Evolutionary conservation across 305 asterid genomes (phyloP), one percentile per base, ranked within the genome.

Genomic region (Solanum chacoense): DNA sequence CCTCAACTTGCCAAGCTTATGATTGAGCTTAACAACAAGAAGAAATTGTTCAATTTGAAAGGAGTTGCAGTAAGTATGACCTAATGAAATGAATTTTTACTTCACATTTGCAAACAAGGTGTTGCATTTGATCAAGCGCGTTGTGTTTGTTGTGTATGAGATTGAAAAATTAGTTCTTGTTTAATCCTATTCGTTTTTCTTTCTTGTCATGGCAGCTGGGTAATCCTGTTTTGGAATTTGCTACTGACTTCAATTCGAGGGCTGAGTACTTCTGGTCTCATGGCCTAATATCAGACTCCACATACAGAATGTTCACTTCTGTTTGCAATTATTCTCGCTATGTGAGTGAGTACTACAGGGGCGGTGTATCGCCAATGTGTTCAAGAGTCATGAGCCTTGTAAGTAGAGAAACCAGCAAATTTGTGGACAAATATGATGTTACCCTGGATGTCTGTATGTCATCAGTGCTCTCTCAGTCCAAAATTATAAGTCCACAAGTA

Each of bases 1-100:
- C 97, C 97, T 88, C 97, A 94, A 87, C 95, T 94, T 71, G 97
- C 96, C 65, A 78, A 94, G 83, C 93, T 94, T 90, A 92, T 94
- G 91, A 90, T 93, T 87, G 93, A 91, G 38, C 72, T 50, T 29
- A 83, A 83, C 72, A 31, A 29, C 11, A 90, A 89, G 90, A 94
- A 94, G 90, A 88, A 90, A 81, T 91, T 92, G 92, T 89, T 87
- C 67, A 93, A 94, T 90, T 90, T 94, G 85, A 93, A 92, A 90
- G 97, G 97, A 89, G 89, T 94, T 84, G 96, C 97, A 18, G 97
- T 94, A 85, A 93, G 96, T 90, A n/a, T 88, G 72, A 18, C 26
- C 5, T 5, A 29, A 29, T 83, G 38, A 29, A 18, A 45, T 83
- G 72, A 45, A 28, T 31, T 50, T 12, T 31, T 16, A 10, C 3